Evolutionary conservation across 805 yeast genomes (phyloP).

Genomic region (Lachancea sp.): DNA sequence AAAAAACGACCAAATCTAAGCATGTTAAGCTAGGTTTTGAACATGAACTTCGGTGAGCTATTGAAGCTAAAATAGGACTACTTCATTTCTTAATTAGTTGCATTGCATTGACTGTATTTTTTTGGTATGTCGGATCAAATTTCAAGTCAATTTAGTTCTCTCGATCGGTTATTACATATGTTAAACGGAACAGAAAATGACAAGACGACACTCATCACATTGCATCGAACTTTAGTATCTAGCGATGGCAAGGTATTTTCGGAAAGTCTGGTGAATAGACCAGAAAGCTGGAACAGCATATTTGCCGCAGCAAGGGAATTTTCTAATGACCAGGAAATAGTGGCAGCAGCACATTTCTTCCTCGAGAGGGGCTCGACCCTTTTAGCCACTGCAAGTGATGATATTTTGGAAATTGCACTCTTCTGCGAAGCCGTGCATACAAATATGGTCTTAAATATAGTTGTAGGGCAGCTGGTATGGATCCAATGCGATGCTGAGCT

Average conservation of each 20-base stretch:
- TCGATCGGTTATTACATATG: neutral
- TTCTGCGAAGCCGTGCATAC: constrained; percentile 5
- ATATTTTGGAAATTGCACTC: neutral
- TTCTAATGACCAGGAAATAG: constrained; percentile 4
- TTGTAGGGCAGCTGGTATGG: constrained; percentile 3
- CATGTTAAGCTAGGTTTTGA: no score
- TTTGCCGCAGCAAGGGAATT: neutral
- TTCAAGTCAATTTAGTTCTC: neutral
- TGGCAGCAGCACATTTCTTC: neutral
- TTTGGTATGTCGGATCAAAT: constrained; percentile 1
- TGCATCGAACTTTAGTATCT: constrained; percentile 1
- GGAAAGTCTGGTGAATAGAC: neutral
- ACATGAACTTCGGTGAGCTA: no score
- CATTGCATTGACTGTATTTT: no score
- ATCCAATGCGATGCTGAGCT: constrained; percentile 1
- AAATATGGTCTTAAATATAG: neutral
- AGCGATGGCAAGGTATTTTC: neutral
- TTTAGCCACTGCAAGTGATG: neutral
- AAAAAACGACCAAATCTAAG: no score
- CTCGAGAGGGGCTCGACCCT: constrained; percentile 1
- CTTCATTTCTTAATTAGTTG: no score
- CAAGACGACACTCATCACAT: constrained; percentile 3
- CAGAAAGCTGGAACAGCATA: constrained; percentile 2
- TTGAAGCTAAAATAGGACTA: no score
- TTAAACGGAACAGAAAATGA: neutral